These are phyloP conservation scores for Croton setiger DNA, from an alignment of 441 rosid genomes.

Conservation along the genomic window DNA sequence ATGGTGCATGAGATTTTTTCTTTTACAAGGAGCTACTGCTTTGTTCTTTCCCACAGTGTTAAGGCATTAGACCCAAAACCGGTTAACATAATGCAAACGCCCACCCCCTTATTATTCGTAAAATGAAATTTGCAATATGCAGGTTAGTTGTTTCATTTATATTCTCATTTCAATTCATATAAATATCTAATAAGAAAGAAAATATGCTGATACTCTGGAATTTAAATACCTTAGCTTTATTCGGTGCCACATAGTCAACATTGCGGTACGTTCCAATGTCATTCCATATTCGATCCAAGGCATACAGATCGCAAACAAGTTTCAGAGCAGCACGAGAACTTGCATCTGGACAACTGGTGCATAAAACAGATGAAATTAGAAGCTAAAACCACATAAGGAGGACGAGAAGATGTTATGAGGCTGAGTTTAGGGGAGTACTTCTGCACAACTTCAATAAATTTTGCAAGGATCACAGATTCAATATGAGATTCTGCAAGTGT, in stretches of 20 bases:
- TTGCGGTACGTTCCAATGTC: constrained; percentile 85
- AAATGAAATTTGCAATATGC: no score
- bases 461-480: constrained; percentile 89
- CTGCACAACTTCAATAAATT: constrained; percentile 82
- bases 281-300: constrained; percentile 84
- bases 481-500: constrained; percentile 96
- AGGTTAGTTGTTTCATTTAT: no score
- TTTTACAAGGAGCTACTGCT: no score
- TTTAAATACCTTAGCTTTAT: constrained; percentile 89
- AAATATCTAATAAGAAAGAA: neutral
- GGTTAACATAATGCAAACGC: no score
- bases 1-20: no score
- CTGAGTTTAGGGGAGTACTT: constrained; percentile 44
- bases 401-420: neutral
- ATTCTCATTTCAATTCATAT: neutral
- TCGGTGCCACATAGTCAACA: constrained; percentile 85
- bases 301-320: constrained; percentile 92
- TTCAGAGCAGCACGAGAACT: constrained; percentile 71
- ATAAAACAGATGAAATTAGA: constrained; percentile 21
- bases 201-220: neutral
- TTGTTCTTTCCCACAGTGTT: no score
- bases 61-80: no score
- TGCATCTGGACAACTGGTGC: constrained; percentile 70
- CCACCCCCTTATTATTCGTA: no score
- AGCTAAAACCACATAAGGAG: neutral